These are phyloP conservation scores for Russula sp. DNA, from an alignment of 768 basidiomycete genomes.

Conservation along the genomic window DNA sequence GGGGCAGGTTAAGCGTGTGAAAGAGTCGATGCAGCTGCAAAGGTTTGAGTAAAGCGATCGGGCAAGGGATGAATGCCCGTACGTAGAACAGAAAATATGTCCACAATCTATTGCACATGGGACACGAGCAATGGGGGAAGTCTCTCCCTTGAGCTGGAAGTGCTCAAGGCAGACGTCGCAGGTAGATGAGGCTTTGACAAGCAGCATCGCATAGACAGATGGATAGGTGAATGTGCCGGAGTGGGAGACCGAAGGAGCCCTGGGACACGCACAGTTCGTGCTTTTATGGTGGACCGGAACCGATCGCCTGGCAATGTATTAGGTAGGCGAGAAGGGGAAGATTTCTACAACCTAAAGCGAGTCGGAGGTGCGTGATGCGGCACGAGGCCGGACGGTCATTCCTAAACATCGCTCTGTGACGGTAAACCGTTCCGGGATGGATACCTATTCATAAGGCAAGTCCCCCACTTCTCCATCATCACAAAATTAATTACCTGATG, in stretches of 20 bases:
- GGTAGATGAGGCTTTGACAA: slow-evolving; percentile 33
- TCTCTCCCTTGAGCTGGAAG: slow-evolving; percentile 28
- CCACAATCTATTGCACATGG: slow-evolving; percentile 35
- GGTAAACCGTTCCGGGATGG: slow-evolving; percentile 23
- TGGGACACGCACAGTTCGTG: slow-evolving; percentile 25
- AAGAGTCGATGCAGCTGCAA: slow-evolving; percentile 26
- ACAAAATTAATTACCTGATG: slow-evolving; percentile 22
- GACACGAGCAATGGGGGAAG: slow-evolving; percentile 16
- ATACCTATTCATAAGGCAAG: slow-evolving; percentile 14
- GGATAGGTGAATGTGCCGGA: slow-evolving; percentile 15
- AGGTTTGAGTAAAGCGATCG: slow-evolving; percentile 3
- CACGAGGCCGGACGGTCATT: slow-evolving; percentile 28
- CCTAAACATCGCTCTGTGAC: slow-evolving; percentile 20
- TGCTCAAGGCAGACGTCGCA: slow-evolving; percentile 35
- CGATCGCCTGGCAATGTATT: slow-evolving; percentile 30
- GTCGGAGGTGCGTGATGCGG: slow-evolving; percentile 17
- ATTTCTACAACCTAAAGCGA: slow-evolving; percentile 16
- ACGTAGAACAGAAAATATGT: slow-evolving; percentile 32
- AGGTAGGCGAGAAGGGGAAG: slow-evolving; percentile 16
- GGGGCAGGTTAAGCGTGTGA: slow-evolving; percentile 27
- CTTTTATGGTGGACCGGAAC: slow-evolving; percentile 27
- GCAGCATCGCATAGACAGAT: slow-evolving; percentile 30
- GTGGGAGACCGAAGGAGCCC: slow-evolving; percentile 25
- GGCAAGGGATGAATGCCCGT: slow-evolving; percentile 20
- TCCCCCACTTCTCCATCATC: slow-evolving; percentile 22